Evolutionary conservation across 2,329 filamentous ascomycete species (phyloP), one percentile per base, ranked within the genome.

Genomic region (Acarospora socialis): DNA sequence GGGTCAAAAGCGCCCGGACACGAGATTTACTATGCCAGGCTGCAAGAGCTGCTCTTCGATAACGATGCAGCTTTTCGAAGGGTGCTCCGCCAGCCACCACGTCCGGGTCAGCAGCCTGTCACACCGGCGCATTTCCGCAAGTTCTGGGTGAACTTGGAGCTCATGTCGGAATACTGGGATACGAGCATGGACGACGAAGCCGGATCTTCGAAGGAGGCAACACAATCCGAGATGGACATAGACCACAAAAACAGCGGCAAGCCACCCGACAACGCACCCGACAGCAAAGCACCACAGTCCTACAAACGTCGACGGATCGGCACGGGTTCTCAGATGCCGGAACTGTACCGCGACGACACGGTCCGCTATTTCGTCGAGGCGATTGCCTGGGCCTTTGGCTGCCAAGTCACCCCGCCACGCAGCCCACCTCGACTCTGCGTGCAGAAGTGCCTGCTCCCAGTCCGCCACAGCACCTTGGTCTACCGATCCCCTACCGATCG

Each of bases 81-180:
- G 29, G 56, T 74, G 32, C 58, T 60, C 21, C 59, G 68, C 7
- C 56, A 65, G 29, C 46, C 51, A 3, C 58, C 59, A 8, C 53
- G 52, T 15, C 54, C 60, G 17, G 60, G 60, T 4, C 56, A 56
- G 9, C 50, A 57, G 33, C 59, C 62, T 12, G 55, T 68, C 4
- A 59, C 65, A 10, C 44, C 76, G 26, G 61, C 65, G 1, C 65
- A 73, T 41, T 62, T 68, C 36, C 59, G 71, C 32, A 71, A 68
- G 34, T 76, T 77, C 49, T 77, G 66, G 63, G 59, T 63, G 31
- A 64, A 60, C 2, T 54, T 77, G 32, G 67, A 74, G 41, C 63
- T 61, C 21, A 60, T 76, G 60, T 58, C 67, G 10, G 66, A 70
- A 40, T 76, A 73, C 45, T 77, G 72, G 71, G 72, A 77, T 45